Evolutionary conservation across 805 yeast species (phyloP), one percentile per base, ranked within the genome.

Genomic region (Suhomyces emberorum): DNA sequence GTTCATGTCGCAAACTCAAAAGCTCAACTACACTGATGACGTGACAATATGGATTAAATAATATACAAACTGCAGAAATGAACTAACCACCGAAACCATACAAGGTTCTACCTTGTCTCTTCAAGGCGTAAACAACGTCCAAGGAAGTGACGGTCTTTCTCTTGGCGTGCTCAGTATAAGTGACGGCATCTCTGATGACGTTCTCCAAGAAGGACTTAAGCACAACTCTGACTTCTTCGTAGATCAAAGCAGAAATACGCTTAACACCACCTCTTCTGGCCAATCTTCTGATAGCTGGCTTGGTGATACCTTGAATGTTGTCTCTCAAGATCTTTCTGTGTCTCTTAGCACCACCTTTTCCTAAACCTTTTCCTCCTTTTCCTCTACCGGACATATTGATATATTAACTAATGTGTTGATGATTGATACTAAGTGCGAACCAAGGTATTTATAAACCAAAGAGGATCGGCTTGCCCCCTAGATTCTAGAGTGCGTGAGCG

Each of bases 221-320:
- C 54, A 93, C 97, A 55, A 84, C 89, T 79, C 98, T 88, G 64
- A 93, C 96, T 77, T 91, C 97, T 76, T 91, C 98, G 79, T 91
- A 91, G 70, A 91, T 91, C 67, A 89, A 77, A 70, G 96, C 98
- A 48, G 98, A 91, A 63, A 91, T 91, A 86, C 98, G 96, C 84
- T 91, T 91, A 66, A 91, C 98, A 89, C 98, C 98, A 77, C 98
- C 98, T 87, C 98, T 88, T 83, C 98, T 91, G 36, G 98, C 98
- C 62, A 91, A 84, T 87, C 98, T 91, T 80, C 98, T 88, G 66
- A 91, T 91, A 65, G 98, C 98, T 67, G 98, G 98, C 82, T 91
- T 91, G 48, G 98, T 91, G 69, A 91, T 91, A 79, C 98, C 98
- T 76, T 89, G 97, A 57, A 93, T 91, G 91, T 91, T 93, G 73